Base-by-base conservation (phyloP, 192 early-diverging fungal species). In the Podila epigama region DNA sequence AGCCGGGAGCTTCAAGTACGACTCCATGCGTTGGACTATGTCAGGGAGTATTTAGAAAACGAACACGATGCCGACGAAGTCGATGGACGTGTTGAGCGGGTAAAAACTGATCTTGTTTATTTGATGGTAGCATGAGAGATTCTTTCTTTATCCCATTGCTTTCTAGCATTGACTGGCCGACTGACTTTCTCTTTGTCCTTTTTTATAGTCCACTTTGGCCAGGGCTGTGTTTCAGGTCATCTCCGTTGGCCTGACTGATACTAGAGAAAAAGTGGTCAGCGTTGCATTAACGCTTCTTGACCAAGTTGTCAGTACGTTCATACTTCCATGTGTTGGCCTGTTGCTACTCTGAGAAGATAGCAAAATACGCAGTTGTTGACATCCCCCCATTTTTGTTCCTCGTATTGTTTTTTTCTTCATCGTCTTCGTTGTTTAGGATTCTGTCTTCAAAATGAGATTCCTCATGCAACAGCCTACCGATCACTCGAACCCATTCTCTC, bases 21-120 rank as follows among this genome's bases (percentile, higher is more conserved):
- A 27, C 81, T 89, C 34, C 79, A 79, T 35, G 89, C 89, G 35
- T 31, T 91, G 27, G 71, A 72, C 16, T 72, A 91, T 62, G 66
- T 88, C 36, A 78, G 63, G 20, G 62, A 79, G 39, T 51, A 80
- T 28, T 39, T 86, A n/a, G 75, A 85, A 64, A 65, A 78, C 20
- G 56, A 75, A 31, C 44, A 79, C 59, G 22, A 65, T 34, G 34
- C 57, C 44, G 59, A 75, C 12, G 72, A 75, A 5, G 44, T 25
- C 5, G 72, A 75, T 27, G 53, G 63, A 9, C 39, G 37, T 18
- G 29, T 12, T 13, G 72, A 75, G 10, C n/a, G 40, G 12, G 70
- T 75, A 66, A 57, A 42, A 51, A 12, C n/a, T 5, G 28, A 3
- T 22, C n/a, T n/a, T n/a, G n/a, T n/a, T n/a, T n/a, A n/a, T n/a